Evolutionary conservation across 176 grass and related monocot genomes (phyloP).

Genomic region (Rhynchospora breviuscula): DNA sequence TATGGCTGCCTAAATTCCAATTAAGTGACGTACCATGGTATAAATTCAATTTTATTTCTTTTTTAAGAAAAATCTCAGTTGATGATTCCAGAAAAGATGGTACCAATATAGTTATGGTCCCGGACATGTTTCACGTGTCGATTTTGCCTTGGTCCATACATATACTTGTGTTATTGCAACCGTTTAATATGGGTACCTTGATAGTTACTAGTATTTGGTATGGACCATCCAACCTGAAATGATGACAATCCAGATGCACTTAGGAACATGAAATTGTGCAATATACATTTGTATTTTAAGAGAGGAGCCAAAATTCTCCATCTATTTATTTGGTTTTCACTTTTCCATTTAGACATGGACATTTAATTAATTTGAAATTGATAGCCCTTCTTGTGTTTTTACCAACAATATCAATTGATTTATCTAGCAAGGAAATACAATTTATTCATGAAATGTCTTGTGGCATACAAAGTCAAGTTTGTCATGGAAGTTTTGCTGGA

Average conservation of each 20-base stretch:
- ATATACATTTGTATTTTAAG: neutral
- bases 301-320: neutral
- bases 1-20: neutral
- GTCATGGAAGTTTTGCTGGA: too few relatives aligned
- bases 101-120: slow-evolving; percentile 1
- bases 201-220: neutral
- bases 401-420: neutral
- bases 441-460: neutral
- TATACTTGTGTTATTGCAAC: neutral
- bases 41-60: neutral
- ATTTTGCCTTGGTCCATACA: neutral
- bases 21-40: neutral
- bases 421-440: neutral
- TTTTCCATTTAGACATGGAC: too few relatives aligned
- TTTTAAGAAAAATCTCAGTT: neutral
- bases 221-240: neutral
- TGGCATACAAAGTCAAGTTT: too few relatives aligned
- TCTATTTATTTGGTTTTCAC: too few relatives aligned
- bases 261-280: neutral
- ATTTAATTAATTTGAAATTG: too few relatives aligned
- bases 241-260: neutral
- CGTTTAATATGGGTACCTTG: neutral
- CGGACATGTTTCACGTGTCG: neutral
- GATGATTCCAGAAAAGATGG: slow-evolving; percentile 15
- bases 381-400: too few relatives aligned